A percentile compares a stretch with the other conserved stretches of the same genome.
These are phyloP conservation scores for Powellomyces hirtus DNA, from an alignment of 192 early-diverging fungal species.

Conservation along the genomic window DNA sequence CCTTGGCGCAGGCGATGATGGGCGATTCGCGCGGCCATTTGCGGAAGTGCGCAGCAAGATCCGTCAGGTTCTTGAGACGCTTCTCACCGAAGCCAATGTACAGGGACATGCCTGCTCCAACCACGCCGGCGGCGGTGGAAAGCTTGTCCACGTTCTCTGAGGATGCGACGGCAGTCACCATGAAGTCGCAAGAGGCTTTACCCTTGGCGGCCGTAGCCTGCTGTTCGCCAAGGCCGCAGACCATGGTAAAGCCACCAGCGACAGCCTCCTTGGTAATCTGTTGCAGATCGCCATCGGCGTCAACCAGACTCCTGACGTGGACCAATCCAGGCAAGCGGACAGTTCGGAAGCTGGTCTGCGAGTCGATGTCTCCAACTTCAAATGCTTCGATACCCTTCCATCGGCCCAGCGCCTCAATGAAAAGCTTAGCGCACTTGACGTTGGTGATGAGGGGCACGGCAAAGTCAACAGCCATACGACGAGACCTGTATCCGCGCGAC, in stretches of 20 bases:
- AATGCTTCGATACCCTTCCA: constrained; percentile 48
- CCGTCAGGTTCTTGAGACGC: constrained; percentile 55
- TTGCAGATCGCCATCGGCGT: constrained; percentile 55
- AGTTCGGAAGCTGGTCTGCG: constrained; percentile 83
- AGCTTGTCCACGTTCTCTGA: constrained; percentile 56
- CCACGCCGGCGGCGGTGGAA: constrained; percentile 42
- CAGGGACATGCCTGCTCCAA: constrained; percentile 47
- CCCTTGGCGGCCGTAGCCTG: constrained; percentile 40
- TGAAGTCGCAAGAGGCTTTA: constrained; percentile 71
- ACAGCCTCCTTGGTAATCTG: constrained; percentile 70
- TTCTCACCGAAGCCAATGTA: constrained; percentile 57
- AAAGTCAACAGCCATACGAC: constrained; percentile 97
- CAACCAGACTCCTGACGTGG: constrained; percentile 73
- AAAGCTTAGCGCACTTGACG: constrained; percentile 98
- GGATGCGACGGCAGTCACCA: constrained; percentile 65
- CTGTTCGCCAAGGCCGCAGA: constrained; percentile 55
- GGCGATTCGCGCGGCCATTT: constrained; percentile 74
- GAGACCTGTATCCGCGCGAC: constrained; percentile 88
- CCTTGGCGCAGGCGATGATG: constrained; percentile 81
- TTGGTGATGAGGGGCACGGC: constrained; percentile 97
- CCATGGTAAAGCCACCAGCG: constrained; percentile 81
- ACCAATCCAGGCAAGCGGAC: constrained; percentile 84
- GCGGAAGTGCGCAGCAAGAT: constrained; percentile 72
- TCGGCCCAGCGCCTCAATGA: constrained; percentile 91
- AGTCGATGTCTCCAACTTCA: constrained; percentile 85